Evolutionary conservation across 306 rosid genomes (phyloP).

Genomic region (Pyrus betulifolia): DNA sequence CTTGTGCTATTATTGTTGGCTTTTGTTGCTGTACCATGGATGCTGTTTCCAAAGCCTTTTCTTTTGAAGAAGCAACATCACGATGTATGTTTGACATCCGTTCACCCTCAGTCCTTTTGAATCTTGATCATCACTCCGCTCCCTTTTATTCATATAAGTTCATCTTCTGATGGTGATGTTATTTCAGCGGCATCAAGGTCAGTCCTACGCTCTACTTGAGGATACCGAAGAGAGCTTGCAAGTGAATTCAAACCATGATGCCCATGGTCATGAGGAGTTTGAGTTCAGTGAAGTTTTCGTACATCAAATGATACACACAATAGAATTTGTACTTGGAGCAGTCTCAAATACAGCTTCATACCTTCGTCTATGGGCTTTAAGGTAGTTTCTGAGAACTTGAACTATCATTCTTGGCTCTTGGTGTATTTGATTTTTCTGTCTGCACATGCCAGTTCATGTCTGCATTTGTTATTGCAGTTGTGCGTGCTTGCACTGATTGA

Average conservation of each 20-base stretch:
- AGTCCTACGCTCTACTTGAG: constrained; percentile 52
- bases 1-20: constrained; percentile 70
- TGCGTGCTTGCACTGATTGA: background rate
- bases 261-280: constrained; percentile 62
- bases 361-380: constrained; percentile 97
- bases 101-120: background rate
- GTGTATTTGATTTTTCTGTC: background rate
- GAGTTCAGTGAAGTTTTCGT: constrained; percentile 88
- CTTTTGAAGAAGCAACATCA: constrained; percentile 84
- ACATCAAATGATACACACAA: constrained; percentile 94
- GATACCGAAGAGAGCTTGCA: constrained; percentile 53
- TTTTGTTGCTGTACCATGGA: constrained; percentile 89
- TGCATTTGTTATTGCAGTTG: background rate
- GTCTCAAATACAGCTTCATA: constrained; percentile 97
- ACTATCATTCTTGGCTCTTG: background rate
- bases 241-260: constrained; percentile 35
- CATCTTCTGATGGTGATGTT: constrained; percentile 27
- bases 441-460: background rate
- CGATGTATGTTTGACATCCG: constrained; percentile 43
- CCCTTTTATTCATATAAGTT: background rate
- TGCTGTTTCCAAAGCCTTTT: constrained; percentile 96
- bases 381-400: constrained; percentile 37
- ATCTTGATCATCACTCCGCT: background rate
- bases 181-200: constrained; percentile 75
- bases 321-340: constrained; percentile 93